phyloP scores from a whole-genome alignment of 2,329 filamentous ascomycete species.

The Monilinia laxa region DNA sequence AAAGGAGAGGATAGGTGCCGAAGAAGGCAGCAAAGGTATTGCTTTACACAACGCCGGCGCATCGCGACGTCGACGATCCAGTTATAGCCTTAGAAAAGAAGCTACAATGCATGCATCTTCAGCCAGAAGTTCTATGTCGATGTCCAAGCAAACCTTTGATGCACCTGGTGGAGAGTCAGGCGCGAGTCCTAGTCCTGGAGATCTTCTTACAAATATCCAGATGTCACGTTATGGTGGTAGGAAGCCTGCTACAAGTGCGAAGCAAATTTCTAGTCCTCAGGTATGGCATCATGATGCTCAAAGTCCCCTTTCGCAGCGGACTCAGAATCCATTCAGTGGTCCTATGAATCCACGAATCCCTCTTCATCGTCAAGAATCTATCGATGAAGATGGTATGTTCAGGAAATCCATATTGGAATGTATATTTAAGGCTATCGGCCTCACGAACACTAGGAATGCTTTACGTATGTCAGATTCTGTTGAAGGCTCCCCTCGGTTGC shows the following conservation, averaged over 20 bases:
- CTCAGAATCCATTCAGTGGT: constrained; percentile 57
- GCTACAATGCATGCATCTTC: constrained; percentile 64
- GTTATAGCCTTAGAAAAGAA: constrained; percentile 74
- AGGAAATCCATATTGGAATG: constrained; percentile 88
- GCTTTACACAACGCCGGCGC: constrained; percentile 80
- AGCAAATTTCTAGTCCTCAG: constrained; percentile 31
- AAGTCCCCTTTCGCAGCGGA: constrained; percentile 46
- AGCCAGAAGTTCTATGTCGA: constrained; percentile 28
- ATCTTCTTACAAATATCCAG: constrained; percentile 77
- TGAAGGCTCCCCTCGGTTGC: constrained; percentile 79
- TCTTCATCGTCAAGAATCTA: constrained; percentile 71
- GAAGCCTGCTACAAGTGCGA: constrained; percentile 32
- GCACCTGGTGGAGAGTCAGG: constrained; percentile 36
- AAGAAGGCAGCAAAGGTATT: constrained; percentile 88
- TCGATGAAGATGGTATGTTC: constrained; percentile 87
- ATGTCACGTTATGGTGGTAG: constrained; percentile 60
- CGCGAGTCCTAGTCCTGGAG: constrained; percentile 64
- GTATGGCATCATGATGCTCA: constrained; percentile 38
- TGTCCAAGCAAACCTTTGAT: constrained; percentile 38
- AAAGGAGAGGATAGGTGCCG: constrained; percentile 74
- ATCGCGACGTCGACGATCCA: constrained; percentile 68
- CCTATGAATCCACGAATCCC: constrained; percentile 49
- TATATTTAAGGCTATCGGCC: constrained; percentile 89
- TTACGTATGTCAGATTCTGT: constrained; percentile 70
- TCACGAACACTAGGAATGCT: constrained; percentile 66